Conservation (phyloP, 2,329 filamentous ascomycete genomes). For the Chlorencoelia australis region DNA sequence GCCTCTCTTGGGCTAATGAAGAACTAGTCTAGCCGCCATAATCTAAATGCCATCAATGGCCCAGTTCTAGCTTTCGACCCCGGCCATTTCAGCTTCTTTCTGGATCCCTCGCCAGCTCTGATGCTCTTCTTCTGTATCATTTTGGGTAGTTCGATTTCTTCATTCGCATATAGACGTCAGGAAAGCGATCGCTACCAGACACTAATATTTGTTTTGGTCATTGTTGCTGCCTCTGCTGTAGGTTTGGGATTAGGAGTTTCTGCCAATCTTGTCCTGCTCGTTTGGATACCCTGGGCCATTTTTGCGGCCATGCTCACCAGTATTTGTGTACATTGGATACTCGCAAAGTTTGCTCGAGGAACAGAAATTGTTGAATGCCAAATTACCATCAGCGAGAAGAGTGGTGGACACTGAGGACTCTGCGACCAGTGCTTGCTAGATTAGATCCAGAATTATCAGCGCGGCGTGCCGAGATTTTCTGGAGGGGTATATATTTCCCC, state of each 20-base stretch:
- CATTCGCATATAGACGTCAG: slow-evolving; percentile 28
- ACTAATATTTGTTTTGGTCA: slow-evolving; percentile 23
- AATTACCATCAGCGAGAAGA: too few relatives aligned
- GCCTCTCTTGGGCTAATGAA: not conserved
- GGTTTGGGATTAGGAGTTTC: slow-evolving; percentile 21
- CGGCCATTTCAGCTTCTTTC: slow-evolving; percentile 14
- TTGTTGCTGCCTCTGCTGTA: slow-evolving; percentile 17
- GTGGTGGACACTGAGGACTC: too few relatives aligned
- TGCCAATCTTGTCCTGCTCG: slow-evolving; percentile 28
- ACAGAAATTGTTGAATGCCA: too few relatives aligned
- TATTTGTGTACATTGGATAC: slow-evolving; percentile 22
- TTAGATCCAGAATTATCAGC: too few relatives aligned
- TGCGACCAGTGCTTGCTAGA: too few relatives aligned
- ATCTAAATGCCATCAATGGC: slow-evolving; percentile 1
- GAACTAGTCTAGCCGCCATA: not conserved
- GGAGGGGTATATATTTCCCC: too few relatives aligned
- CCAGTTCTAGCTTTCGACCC: slow-evolving; percentile 10
- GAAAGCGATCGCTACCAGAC: slow-evolving; percentile 25
- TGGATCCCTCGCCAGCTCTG: slow-evolving; percentile 26
- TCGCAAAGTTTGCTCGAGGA: too few relatives aligned
- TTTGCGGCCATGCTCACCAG: slow-evolving; percentile 30
- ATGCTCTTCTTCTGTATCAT: slow-evolving; percentile 29
- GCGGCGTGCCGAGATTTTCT: too few relatives aligned
- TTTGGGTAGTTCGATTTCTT: slow-evolving; percentile 30
- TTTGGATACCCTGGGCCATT: slow-evolving; percentile 28